These are phyloP conservation scores for Botrytis fragariae DNA, from an alignment of 2,329 filamentous ascomycete genomes.

Conservation along the genomic window DNA sequence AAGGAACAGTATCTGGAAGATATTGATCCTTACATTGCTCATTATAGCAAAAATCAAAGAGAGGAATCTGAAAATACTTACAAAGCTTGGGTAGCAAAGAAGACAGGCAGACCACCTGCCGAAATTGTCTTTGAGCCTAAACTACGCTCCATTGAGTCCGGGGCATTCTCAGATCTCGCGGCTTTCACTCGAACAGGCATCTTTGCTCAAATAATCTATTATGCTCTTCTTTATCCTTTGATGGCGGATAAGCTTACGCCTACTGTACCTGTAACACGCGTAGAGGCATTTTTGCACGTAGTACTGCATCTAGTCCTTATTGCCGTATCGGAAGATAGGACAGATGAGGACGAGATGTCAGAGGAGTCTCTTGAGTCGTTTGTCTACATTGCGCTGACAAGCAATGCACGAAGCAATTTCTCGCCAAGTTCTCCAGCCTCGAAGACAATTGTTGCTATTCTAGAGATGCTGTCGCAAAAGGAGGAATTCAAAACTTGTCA, in stretches of 20 bases:
- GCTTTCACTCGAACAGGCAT: constrained; percentile 78
- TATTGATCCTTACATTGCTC: constrained; percentile 91
- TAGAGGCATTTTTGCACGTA: constrained; percentile 90
- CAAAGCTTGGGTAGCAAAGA: constrained; percentile 82
- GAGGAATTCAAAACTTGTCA: constrained; percentile 79
- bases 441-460: constrained; percentile 62
- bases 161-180: constrained; percentile 74
- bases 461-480: constrained; percentile 61
- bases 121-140: constrained; percentile 92
- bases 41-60: constrained; percentile 95
- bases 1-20: constrained; percentile 82
- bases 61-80: constrained; percentile 93
- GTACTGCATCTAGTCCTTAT: constrained; percentile 84
- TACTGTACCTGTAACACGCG: constrained; percentile 72
- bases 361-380: constrained; percentile 62
- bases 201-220: constrained; percentile 88
- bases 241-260: constrained; percentile 67
- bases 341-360: constrained; percentile 51
- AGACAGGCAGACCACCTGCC: constrained; percentile 73
- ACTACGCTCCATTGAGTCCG: constrained; percentile 70
- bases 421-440: constrained; percentile 54
- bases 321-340: constrained; percentile 78
- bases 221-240: constrained; percentile 78
- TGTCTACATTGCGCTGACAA: constrained; percentile 66
- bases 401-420: constrained; percentile 60